These are phyloP conservation scores for Laguncularia racemosa DNA, from an alignment of 345 rosid genomes.

Conservation along the genomic window DNA sequence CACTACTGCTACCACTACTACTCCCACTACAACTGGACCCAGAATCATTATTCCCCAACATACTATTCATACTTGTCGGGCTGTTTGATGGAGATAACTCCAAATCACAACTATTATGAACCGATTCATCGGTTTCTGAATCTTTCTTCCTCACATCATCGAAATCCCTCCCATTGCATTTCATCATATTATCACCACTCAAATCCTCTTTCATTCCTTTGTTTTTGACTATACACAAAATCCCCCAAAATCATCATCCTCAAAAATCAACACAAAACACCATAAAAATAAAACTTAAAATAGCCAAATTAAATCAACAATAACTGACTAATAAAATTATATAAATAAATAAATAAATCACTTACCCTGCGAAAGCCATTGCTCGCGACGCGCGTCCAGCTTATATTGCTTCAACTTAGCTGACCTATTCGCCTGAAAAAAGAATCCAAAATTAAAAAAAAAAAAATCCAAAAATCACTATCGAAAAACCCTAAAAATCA, in stretches of 20 bases:
- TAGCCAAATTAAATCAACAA: neutral
- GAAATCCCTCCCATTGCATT: slow-evolving; percentile 22
- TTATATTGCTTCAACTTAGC: slow-evolving; percentile 95
- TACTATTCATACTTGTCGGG: slow-evolving; percentile 28
- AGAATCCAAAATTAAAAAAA: neutral
- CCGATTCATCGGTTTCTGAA: slow-evolving; percentile 22
- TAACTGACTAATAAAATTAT: neutral
- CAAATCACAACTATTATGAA: slow-evolving; percentile 45
- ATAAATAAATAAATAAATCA: neutral
- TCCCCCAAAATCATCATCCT: neutral
- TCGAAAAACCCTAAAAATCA: slow-evolving; percentile 1
- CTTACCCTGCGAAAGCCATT: slow-evolving; percentile 94
- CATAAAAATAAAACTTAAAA: slow-evolving; percentile 3
- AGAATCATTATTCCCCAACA: slow-evolving; percentile 26
- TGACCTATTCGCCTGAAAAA: slow-evolving; percentile 63
- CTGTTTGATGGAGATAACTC: slow-evolving; percentile 51
- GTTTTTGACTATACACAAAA: slow-evolving; percentile 43
- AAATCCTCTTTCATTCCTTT: slow-evolving; percentile 47
- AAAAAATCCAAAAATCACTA: neutral
- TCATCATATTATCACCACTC: slow-evolving; percentile 10
- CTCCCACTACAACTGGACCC: slow-evolving; percentile 42
- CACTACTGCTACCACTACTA: slow-evolving; percentile 51
- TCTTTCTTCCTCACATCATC: slow-evolving; percentile 21
- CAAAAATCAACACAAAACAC: neutral
- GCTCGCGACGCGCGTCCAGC: slow-evolving; percentile 90